Evolutionary conservation across 1,284 basidiomycete species (phyloP).

Genomic region (Prillingera fragicola): DNA sequence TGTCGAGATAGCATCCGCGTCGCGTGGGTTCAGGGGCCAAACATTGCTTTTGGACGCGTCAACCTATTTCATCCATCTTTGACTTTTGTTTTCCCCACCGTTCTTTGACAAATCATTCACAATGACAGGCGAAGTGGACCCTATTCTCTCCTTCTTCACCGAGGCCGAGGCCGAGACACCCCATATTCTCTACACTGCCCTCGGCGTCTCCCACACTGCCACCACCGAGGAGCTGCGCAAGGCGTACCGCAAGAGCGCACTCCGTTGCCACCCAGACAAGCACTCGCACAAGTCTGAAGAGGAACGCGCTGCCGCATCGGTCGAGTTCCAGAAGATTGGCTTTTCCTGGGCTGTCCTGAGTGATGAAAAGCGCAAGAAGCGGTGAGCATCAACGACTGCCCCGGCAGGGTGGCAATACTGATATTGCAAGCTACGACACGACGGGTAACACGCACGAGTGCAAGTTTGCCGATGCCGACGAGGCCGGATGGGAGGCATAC

Average conservation of each 20-base stretch:
- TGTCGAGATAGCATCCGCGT: too few species aligned
- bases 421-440: conserved; percentile 58
- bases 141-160: conserved; percentile 70
- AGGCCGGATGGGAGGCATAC: conserved; percentile 87
- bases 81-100: neutral
- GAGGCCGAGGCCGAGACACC: conserved; percentile 51
- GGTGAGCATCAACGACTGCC: conserved; percentile 32
- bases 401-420: neutral
- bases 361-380: conserved; percentile 65
- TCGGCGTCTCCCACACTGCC: conserved; percentile 56
- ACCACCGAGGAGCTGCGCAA: conserved; percentile 66
- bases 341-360: conserved; percentile 82
- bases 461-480: conserved; percentile 61
- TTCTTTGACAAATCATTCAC: conserved; percentile 7
- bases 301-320: conserved; percentile 59
- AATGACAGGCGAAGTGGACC: conserved; percentile 63
- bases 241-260: conserved; percentile 75
- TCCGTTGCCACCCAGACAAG: conserved; percentile 83
- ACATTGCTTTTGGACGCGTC: neutral
- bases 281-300: conserved; percentile 60
- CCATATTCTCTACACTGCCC: conserved; percentile 61
- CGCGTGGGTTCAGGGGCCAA: neutral
- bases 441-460: conserved; percentile 79
- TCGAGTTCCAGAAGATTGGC: conserved; percentile 80
- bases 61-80: too few species aligned